Evolutionary conservation across 352 stramenopile species (phyloP).

Genomic region (Pythium insidiosum): DNA sequence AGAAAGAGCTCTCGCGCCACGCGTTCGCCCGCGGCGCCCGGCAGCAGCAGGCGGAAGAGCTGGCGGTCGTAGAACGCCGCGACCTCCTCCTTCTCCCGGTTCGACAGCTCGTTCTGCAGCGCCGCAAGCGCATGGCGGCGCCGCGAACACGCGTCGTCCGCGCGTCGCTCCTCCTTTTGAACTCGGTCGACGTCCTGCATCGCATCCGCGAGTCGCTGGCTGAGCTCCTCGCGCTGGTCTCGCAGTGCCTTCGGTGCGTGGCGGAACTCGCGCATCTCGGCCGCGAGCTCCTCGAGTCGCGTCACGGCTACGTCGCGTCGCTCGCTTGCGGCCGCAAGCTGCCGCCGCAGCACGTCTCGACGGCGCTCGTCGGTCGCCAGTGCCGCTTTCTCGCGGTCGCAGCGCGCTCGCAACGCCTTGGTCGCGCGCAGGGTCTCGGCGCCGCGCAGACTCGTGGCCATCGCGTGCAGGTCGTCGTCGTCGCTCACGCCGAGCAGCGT

Average conservation of each 20-base stretch:
- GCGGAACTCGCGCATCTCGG: conserved; percentile 51
- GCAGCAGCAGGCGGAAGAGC: conserved; percentile 26
- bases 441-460: conserved; percentile 52
- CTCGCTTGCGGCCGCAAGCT: conserved; percentile 18
- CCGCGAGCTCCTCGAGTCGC: conserved; percentile 27
- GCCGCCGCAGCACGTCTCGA: conserved; percentile 22
- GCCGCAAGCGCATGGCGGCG: conserved; percentile 12
- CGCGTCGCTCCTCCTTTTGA: conserved; percentile 10
- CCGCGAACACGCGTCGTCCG: conserved; percentile 2
- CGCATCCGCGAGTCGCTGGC: conserved; percentile 23
- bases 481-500: conserved; percentile 30
- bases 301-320: conserved; percentile 14
- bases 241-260: conserved; percentile 46
- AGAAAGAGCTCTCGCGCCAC: conserved; percentile 55
- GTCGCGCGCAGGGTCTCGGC: conserved; percentile 23
- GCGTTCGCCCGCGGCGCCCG: too few relatives aligned
- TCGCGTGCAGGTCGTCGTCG: conserved; percentile 29
- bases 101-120: conserved; percentile 14
- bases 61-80: conserved; percentile 45
- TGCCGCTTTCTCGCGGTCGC: conserved; percentile 4
- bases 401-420: conserved; percentile 13
- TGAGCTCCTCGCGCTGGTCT: conserved; percentile 20
- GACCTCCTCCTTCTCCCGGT: conserved; percentile 31
- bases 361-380: conserved; percentile 23
- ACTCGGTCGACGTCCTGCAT: conserved; percentile 6